Evolutionary conservation across 306 rosid species (phyloP).

Genomic region (Cicer cuneatum): DNA sequence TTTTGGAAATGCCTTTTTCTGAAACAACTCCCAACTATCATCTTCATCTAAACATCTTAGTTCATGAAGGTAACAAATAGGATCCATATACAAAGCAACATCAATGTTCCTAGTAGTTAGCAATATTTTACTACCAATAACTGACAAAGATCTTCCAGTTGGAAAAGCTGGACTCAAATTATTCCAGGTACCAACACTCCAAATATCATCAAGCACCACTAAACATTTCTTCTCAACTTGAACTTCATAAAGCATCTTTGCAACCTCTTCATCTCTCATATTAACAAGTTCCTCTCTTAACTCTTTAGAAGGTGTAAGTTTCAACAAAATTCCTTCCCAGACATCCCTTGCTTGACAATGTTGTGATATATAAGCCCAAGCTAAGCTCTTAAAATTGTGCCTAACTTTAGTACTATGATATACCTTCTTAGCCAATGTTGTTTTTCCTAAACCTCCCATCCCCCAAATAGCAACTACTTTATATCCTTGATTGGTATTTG

Average conservation of each 20-base stretch:
- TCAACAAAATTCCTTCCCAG: constrained; percentile 55
- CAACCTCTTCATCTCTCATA: constrained; percentile 52
- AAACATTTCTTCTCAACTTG: constrained; percentile 56
- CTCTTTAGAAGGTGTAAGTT: constrained; percentile 48
- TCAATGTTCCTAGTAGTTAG: constrained; percentile 54
- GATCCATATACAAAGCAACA: constrained; percentile 47
- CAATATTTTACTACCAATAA: constrained; percentile 55
- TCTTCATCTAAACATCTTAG: constrained; percentile 45
- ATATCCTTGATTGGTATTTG: constrained; percentile 6
- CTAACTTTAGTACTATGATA: constrained; percentile 47
- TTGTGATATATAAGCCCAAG: constrained; percentile 69
- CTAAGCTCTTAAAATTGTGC: constrained; percentile 49
- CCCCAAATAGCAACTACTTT: constrained; percentile 60
- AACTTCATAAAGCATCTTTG: constrained; percentile 49
- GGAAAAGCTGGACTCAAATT: constrained; percentile 53
- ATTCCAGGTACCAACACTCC: constrained; percentile 55
- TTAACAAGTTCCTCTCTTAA: constrained; percentile 42
- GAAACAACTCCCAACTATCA: constrained; percentile 57
- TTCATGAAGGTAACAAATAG: constrained; percentile 47
- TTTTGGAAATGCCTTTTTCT: constrained; percentile 53
- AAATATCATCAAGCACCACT: constrained; percentile 69
- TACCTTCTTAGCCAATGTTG: constrained; percentile 61
- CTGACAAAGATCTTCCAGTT: constrained; percentile 36
- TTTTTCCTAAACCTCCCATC: constrained; percentile 72
- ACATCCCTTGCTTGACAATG: constrained; percentile 62